Percentiles rank a stretch among this genome's conserved stretches.
Evolutionary conservation across 1,139 yeast species (phyloP).

Genomic region (Kodamaea anthophila): DNA sequence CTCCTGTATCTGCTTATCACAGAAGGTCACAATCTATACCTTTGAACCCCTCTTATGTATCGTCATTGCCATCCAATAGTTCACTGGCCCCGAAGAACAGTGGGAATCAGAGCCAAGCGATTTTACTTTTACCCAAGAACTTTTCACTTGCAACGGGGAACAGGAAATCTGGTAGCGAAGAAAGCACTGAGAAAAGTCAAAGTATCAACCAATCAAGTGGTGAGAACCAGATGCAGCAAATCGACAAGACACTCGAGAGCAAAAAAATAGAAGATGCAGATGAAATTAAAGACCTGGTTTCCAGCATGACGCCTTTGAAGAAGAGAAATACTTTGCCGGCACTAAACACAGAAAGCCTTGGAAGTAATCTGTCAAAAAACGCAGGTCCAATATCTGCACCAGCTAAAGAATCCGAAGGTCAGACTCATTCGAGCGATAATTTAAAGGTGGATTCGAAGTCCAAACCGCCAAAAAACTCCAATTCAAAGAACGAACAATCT

Average conservation of each 20-base stretch:
- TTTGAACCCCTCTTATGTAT: background rate
- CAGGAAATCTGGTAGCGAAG: background rate
- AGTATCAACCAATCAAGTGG: no score
- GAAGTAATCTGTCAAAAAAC: background rate
- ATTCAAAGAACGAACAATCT: background rate
- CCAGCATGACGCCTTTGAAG: background rate
- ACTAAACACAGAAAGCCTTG: background rate
- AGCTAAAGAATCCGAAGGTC: background rate
- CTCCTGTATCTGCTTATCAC: constrained; percentile 15
- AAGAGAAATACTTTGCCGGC: constrained; percentile 2
- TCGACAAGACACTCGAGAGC: no score
- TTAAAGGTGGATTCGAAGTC: no score
- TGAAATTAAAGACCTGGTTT: no score
- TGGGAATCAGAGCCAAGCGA: constrained; percentile 25
- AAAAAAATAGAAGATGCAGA: no score
- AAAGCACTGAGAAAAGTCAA: no score
- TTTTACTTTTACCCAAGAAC: constrained; percentile 40
- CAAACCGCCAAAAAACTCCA: background rate
- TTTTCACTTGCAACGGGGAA: constrained; percentile 28
- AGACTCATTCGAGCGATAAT: background rate
- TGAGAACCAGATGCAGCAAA: no score
- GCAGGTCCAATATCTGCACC: constrained; percentile 1
- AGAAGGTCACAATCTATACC: constrained; percentile 34
- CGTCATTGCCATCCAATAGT: constrained; percentile 1
- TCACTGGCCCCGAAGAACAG: background rate